Evolutionary conservation across 1,284 basidiomycete genomes (phyloP).

Genomic region (Irpex sp.): DNA sequence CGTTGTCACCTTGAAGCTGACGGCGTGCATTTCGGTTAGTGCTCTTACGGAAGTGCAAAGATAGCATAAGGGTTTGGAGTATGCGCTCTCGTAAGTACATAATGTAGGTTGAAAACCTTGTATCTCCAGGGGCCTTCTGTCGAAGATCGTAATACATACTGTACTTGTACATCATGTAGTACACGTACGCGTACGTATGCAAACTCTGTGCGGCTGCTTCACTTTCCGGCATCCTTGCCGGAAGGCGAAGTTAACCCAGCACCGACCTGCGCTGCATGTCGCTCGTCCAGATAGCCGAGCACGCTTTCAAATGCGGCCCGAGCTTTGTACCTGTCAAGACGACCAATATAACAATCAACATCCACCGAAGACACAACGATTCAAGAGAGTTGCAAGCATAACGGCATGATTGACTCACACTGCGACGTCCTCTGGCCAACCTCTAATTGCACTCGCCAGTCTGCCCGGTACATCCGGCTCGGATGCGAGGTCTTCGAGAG

Average conservation of each 20-base stretch:
- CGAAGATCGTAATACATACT: no score
- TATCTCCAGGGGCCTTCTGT: no score
- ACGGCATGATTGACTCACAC: constrained; percentile 23
- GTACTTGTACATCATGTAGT: no score
- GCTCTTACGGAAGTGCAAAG: not conserved
- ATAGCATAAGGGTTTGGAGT: not conserved
- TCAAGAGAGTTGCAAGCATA: not conserved
- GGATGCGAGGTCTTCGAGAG: constrained; percentile 50
- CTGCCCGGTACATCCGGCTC: constrained; percentile 67
- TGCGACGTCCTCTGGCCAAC: constrained; percentile 67
- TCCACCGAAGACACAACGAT: not conserved
- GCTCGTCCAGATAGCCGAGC: constrained; percentile 45
- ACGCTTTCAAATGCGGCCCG: constrained; percentile 44
- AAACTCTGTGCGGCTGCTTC: not conserved
- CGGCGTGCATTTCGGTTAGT: not conserved
- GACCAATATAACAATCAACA: not conserved
- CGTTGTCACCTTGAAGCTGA: not conserved
- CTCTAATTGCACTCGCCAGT: constrained; percentile 62
- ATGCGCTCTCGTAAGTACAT: no score
- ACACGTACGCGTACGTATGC: no score
- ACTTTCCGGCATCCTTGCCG: not conserved
- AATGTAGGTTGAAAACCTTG: no score
- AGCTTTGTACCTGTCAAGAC: constrained; percentile 51
- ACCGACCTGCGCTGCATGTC: constrained; percentile 33
- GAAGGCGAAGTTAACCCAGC: not conserved